Conservation (phyloP, 169 alveolate species). For the Plasmodium relictum region DNA sequence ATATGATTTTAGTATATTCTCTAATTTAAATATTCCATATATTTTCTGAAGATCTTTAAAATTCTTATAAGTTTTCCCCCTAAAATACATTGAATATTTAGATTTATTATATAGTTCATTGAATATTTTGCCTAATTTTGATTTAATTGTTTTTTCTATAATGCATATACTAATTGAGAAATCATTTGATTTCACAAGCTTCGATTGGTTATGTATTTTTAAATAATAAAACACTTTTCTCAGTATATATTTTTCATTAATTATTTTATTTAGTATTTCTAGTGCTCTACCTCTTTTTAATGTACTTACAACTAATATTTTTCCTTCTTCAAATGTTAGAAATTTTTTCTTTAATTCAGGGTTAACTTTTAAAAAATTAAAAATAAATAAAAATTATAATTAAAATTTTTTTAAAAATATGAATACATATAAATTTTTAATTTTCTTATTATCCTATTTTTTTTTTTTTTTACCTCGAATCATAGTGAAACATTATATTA, state of each 20-base stretch:
- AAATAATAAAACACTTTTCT: conserved; percentile 12
- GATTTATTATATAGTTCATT: neutral
- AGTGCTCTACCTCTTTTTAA: conserved; percentile 68
- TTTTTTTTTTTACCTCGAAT: neutral
- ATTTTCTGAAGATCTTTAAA: conserved; percentile 15
- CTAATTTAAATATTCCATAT: conserved; percentile 35
- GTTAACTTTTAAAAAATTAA: conserved; percentile 5
- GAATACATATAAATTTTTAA: neutral
- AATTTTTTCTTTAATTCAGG: conserved; percentile 17
- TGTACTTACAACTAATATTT: conserved; percentile 44
- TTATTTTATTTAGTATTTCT: conserved; percentile 54
- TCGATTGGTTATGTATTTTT: conserved; percentile 14
- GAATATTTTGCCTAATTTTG: neutral
- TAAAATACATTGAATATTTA: neutral
- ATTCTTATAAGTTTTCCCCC: neutral
- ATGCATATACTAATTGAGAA: neutral
- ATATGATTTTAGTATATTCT: conserved; percentile 8
- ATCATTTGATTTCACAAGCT: neutral
- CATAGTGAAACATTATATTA: neutral
- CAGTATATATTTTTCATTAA: conserved; percentile 13
- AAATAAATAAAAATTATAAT: neutral
- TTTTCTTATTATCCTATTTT: neutral
- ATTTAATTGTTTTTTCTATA: conserved; percentile 17
- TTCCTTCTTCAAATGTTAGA: conserved; percentile 71
- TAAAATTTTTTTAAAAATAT: neutral